Percentiles rank a stretch among this genome's conserved stretches.
These are phyloP conservation scores for Sugiyamaella qingdaonensis DNA, from an alignment of 805 yeast species.

Conservation along the genomic window DNA sequence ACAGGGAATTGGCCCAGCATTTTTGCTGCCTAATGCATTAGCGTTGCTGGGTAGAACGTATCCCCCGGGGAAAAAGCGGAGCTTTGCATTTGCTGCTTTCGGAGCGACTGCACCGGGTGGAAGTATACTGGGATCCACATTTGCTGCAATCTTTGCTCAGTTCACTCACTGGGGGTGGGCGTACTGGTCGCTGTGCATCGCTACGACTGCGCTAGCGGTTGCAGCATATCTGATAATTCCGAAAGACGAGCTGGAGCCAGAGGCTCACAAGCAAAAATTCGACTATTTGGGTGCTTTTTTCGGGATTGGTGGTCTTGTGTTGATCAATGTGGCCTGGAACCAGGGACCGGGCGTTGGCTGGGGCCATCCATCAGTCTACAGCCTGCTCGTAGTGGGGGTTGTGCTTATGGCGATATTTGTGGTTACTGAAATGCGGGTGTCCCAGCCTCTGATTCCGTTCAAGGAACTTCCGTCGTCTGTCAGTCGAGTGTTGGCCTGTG, in stretches of 20 bases:
- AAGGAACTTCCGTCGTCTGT: constrained; percentile 44
- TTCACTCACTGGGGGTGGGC: constrained; percentile 56
- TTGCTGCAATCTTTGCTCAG: constrained; percentile 47
- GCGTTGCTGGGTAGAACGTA: constrained; percentile 46
- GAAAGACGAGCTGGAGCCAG: constrained; percentile 19
- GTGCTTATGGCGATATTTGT: constrained; percentile 44
- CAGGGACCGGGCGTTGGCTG: constrained; percentile 75
- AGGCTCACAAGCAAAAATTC: constrained; percentile 27
- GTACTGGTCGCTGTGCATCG: constrained; percentile 46
- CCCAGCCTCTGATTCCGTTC: constrained; percentile 54
- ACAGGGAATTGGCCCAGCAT: constrained; percentile 63
- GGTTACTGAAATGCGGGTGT: constrained; percentile 44
- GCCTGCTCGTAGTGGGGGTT: constrained; percentile 49
- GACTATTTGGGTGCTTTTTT: constrained; percentile 52
- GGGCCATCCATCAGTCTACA: constrained; percentile 54
- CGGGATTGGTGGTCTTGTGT: constrained; percentile 57
- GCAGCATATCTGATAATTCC: constrained; percentile 41
- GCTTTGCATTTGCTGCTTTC: constrained; percentile 51
- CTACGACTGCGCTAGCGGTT: constrained; percentile 33
- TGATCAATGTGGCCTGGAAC: constrained; percentile 67
- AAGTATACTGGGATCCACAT: constrained; percentile 50
- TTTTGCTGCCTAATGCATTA: constrained; percentile 55
- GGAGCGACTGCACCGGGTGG: constrained; percentile 66
- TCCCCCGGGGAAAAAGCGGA: constrained; percentile 47
- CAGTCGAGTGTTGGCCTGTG: constrained; percentile 46